Conservation (phyloP, 2,329 filamentous ascomycete genomes). For the Cladosporium sp. region DNA sequence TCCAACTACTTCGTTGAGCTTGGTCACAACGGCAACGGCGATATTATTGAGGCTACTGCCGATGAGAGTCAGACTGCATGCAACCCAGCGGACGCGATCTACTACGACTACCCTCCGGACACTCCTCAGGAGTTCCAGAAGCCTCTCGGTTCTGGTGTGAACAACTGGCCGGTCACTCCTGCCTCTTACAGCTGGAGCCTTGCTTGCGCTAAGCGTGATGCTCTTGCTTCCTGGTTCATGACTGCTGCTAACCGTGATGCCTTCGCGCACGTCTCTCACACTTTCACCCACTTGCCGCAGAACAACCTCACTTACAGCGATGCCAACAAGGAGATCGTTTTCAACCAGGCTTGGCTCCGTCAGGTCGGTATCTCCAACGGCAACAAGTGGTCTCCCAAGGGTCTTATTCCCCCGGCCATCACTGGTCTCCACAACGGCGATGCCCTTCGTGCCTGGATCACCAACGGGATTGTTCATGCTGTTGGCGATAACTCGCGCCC, state of each 20-base stretch:
- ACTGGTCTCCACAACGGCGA: slow-evolving; percentile 65
- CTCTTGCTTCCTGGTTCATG: slow-evolving; percentile 56
- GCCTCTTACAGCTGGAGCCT: slow-evolving; percentile 50
- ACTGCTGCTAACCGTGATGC: slow-evolving; percentile 51
- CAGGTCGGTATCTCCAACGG: slow-evolving; percentile 51
- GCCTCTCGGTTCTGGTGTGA: slow-evolving; percentile 38
- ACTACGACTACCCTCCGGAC: slow-evolving; percentile 43
- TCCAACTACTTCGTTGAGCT: slow-evolving; percentile 56
- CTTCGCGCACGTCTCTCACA: slow-evolving; percentile 63
- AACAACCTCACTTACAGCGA: slow-evolving; percentile 63
- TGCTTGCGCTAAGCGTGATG: slow-evolving; percentile 53
- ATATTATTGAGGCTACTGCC: slow-evolving; percentile 36
- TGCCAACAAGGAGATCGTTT: slow-evolving; percentile 57
- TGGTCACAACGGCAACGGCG: slow-evolving; percentile 57
- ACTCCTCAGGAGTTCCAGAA: slow-evolving; percentile 50
- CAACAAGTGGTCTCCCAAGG: slow-evolving; percentile 54
- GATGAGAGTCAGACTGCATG: slow-evolving; percentile 27
- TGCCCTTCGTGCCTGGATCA: slow-evolving; percentile 59
- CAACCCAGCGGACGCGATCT: slow-evolving; percentile 38
- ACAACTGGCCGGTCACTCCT: slow-evolving; percentile 44
- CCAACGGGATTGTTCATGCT: slow-evolving; percentile 59
- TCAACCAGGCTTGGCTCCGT: slow-evolving; percentile 61
- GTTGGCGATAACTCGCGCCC: slow-evolving; percentile 65
- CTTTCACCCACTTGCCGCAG: slow-evolving; percentile 60
- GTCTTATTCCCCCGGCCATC: slow-evolving; percentile 63